Evolutionary conservation across 1,284 basidiomycete species (phyloP).

Genomic region (Cryptococcus amylolentus): DNA sequence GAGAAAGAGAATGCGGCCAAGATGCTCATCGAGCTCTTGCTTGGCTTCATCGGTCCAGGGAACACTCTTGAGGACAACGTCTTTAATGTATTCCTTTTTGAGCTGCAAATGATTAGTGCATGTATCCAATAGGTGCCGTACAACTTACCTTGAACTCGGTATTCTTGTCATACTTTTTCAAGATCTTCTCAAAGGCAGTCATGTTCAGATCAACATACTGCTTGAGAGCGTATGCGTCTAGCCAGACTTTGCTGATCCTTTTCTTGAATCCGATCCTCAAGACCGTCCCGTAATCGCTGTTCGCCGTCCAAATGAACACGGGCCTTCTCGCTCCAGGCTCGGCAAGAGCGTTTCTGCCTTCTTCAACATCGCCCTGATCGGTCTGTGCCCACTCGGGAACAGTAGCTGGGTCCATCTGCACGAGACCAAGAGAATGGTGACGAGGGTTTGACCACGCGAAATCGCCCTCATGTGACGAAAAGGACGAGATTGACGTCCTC

Average conservation of each 20-base stretch:
- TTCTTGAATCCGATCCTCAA: slow-evolving; percentile 87
- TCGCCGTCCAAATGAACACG: slow-evolving; percentile 68
- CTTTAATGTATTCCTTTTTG: slow-evolving; percentile 75
- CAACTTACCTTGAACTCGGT: slow-evolving; percentile 65
- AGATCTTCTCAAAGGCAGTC: slow-evolving; percentile 90
- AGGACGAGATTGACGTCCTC: slow-evolving; percentile 40
- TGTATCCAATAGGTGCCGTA: too few relatives aligned
- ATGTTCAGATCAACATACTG: slow-evolving; percentile 94
- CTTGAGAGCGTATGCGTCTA: slow-evolving; percentile 74
- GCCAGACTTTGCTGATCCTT: slow-evolving; percentile 81
- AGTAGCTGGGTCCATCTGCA: slow-evolving; percentile 32
- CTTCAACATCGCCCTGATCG: slow-evolving; percentile 8
- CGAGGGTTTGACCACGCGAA: slow-evolving; percentile 17
- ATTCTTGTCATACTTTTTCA: slow-evolving; percentile 99
- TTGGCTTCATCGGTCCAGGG: slow-evolving; percentile 69
- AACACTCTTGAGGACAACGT: slow-evolving; percentile 63
- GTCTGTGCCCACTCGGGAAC: slow-evolving; percentile 32
- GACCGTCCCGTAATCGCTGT: slow-evolving; percentile 81
- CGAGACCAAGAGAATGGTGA: slow-evolving; percentile 25
- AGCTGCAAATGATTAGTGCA: slow-evolving; percentile 52
- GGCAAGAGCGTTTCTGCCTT: slow-evolving; percentile 2
- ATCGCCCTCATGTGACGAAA: slow-evolving; percentile 36
- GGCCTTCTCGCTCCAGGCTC: slow-evolving; percentile 8
- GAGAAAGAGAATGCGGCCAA: slow-evolving; percentile 64
- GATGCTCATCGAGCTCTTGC: slow-evolving; percentile 62